phyloP scores from a whole-genome alignment of 75 land plant genomes.

The Larix kaempferi region DNA sequence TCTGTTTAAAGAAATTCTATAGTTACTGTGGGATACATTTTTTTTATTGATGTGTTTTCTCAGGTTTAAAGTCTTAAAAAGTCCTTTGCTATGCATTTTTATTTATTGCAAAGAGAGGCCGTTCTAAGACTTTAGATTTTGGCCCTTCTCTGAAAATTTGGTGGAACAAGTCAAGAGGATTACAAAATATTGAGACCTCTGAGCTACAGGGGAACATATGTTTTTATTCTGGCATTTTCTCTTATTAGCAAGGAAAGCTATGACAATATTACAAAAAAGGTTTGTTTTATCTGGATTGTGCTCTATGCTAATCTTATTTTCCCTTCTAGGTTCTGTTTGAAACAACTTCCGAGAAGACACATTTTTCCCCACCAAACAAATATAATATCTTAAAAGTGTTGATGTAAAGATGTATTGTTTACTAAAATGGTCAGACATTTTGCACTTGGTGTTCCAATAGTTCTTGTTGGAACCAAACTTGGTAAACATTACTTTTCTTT shows the following conservation, averaged over 20 bases:
- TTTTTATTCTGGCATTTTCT: constrained; percentile 54
- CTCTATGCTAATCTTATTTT: not conserved
- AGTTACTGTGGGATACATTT: too few relatives aligned
- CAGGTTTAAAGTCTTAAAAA: not conserved
- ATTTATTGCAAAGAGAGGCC: not conserved
- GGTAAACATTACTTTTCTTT: constrained; percentile 20
- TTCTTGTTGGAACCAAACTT: constrained; percentile 78
- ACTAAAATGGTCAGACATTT: constrained; percentile 31
- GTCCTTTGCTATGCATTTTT: not conserved
- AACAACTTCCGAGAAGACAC: not conserved
- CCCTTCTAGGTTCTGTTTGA: not conserved
- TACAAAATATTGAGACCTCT: constrained; percentile 57
- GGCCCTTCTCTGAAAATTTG: not conserved
- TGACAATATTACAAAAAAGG: constrained; percentile 58
- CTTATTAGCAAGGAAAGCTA: constrained; percentile 64
- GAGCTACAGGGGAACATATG: constrained; percentile 65
- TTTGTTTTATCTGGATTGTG: constrained; percentile 22
- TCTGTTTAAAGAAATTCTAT: not conserved
- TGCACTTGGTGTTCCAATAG: constrained; percentile 69
- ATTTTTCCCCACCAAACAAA: not conserved
- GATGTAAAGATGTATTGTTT: not conserved
- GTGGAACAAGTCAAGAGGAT: constrained; percentile 50
- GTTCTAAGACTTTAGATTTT: not conserved
- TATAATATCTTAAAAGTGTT: too few relatives aligned
- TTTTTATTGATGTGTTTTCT: not conserved